phyloP scores from a whole-genome alignment of 352 stramenopile genomes.

The Phytophthora ramorum region DNA sequence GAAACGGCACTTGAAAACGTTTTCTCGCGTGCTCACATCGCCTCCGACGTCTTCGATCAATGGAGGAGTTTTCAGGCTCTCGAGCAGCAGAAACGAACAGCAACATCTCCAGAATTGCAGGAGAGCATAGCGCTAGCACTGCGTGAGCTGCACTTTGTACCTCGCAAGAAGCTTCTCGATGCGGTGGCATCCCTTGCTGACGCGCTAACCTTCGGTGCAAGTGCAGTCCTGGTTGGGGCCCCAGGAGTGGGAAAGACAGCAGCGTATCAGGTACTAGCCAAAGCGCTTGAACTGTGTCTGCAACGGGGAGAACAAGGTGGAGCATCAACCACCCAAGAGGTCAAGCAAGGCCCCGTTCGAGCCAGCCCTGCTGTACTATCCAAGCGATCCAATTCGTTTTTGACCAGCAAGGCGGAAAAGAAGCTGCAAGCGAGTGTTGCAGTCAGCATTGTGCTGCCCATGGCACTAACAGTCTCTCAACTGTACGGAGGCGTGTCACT shows the following conservation, averaged over 20 bases:
- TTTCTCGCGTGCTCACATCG: not conserved
- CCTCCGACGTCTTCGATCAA: not conserved
- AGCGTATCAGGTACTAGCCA: constrained; percentile 43
- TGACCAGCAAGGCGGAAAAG: constrained; percentile 8
- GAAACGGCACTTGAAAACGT: constrained; percentile 2
- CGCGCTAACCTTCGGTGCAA: constrained; percentile 20
- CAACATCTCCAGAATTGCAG: not conserved
- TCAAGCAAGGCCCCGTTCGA: not conserved
- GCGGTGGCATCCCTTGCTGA: constrained; percentile 18
- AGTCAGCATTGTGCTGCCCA: constrained; percentile 43
- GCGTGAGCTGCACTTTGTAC: constrained; percentile 30
- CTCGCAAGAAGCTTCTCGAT: constrained; percentile 30
- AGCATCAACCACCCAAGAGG: not conserved
- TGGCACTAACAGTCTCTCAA: constrained; percentile 49
- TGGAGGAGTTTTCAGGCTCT: not conserved
- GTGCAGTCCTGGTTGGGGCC: constrained; percentile 34
- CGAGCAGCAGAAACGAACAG: not conserved
- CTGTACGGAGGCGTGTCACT: constrained; percentile 50
- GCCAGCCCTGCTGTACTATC: not conserved
- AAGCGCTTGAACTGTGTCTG: constrained; percentile 27
- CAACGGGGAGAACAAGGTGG: constrained; percentile 1
- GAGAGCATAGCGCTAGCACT: not conserved
- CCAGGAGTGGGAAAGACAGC: constrained; percentile 50
- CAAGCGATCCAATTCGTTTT: constrained; percentile 17
- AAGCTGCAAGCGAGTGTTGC: constrained; percentile 1